Conservation (phyloP, 768 basidiomycete species). For the Lyophyllum decastes region DNA sequence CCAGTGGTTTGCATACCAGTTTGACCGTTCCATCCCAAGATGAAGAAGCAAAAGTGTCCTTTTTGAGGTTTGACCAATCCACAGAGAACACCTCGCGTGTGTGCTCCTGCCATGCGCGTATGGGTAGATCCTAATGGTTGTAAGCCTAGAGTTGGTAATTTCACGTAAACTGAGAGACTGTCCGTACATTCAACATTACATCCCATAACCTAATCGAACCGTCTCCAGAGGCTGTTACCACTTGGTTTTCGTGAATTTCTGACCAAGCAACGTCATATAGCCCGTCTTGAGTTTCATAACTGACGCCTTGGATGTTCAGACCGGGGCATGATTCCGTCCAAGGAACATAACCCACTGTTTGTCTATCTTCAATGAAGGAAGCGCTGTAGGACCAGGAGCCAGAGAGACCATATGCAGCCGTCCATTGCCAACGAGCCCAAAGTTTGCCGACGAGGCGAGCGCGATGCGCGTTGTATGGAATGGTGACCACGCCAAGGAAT, state of each 20-base stretch:
- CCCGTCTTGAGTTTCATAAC: slow-evolving; percentile 89
- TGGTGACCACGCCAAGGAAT: slow-evolving; percentile 81
- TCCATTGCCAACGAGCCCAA: slow-evolving; percentile 94
- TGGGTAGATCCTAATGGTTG: slow-evolving; percentile 72
- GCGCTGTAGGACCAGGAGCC: slow-evolving; percentile 44
- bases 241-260: slow-evolving; percentile 91
- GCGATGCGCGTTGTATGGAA: slow-evolving; percentile 77
- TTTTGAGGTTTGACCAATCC: slow-evolving; percentile 94
- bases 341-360: slow-evolving; percentile 57
- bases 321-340: slow-evolving; percentile 1
- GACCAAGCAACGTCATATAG: slow-evolving; percentile 94
- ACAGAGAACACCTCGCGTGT: slow-evolving; percentile 89
- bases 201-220: slow-evolving; percentile 93
- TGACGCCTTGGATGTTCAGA: slow-evolving; percentile 36
- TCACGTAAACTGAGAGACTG: not conserved
- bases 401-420: slow-evolving; percentile 72
- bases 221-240: slow-evolving; percentile 87
- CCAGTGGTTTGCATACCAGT: slow-evolving; percentile 53
- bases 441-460: slow-evolving; percentile 86
- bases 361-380: slow-evolving; percentile 52
- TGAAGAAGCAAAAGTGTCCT: slow-evolving; percentile 82
- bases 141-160: slow-evolving; percentile 19
- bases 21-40: slow-evolving; percentile 94
- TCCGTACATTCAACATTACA: slow-evolving; percentile 75
- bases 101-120: slow-evolving; percentile 94